Percentiles rank a stretch among this genome's conserved stretches.
phyloP scores from a whole-genome alignment of 2,329 filamentous ascomycete genomes.

The Diaporthe amygdali region DNA sequence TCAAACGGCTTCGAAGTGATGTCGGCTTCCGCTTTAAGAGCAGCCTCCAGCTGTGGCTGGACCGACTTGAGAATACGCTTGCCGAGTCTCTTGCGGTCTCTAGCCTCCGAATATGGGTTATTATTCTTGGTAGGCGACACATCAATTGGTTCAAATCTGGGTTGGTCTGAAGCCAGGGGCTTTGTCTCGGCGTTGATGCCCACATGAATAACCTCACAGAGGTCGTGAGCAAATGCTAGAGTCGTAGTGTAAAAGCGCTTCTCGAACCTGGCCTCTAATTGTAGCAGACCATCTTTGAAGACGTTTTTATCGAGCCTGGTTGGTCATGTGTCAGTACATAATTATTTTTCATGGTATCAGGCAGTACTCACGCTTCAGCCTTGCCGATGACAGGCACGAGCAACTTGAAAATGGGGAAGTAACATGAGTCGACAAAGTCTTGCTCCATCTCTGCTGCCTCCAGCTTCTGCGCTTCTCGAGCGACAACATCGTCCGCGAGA shows the following conservation, averaged over 20 bases:
- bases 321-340: conserved; percentile 41
- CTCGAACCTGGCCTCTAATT: conserved; percentile 58
- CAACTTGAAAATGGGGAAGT: conserved; percentile 84
- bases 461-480: conserved; percentile 79
- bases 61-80: conserved; percentile 88
- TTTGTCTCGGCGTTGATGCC: conserved; percentile 54
- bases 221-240: conserved; percentile 60
- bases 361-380: conserved; percentile 74
- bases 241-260: conserved; percentile 63
- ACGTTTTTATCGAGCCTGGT: conserved; percentile 68
- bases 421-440: conserved; percentile 84
- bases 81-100: conserved; percentile 82
- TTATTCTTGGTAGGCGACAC: conserved; percentile 56
- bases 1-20: conserved; percentile 74
- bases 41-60: conserved; percentile 77
- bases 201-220: conserved; percentile 57
- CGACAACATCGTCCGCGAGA: conserved; percentile 73
- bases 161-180: conserved; percentile 31
- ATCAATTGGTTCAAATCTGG: conserved; percentile 43
- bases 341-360: not conserved
- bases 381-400: conserved; percentile 81
- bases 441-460: conserved; percentile 77
- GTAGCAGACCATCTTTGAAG: conserved; percentile 58
- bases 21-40: conserved; percentile 81
- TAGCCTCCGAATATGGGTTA: conserved; percentile 69